Percentiles rank a stretch among this genome's conserved stretches.
Evolutionary conservation across 208 protist species (phyloP).

Genomic region (Leishmania martiniquensis): DNA sequence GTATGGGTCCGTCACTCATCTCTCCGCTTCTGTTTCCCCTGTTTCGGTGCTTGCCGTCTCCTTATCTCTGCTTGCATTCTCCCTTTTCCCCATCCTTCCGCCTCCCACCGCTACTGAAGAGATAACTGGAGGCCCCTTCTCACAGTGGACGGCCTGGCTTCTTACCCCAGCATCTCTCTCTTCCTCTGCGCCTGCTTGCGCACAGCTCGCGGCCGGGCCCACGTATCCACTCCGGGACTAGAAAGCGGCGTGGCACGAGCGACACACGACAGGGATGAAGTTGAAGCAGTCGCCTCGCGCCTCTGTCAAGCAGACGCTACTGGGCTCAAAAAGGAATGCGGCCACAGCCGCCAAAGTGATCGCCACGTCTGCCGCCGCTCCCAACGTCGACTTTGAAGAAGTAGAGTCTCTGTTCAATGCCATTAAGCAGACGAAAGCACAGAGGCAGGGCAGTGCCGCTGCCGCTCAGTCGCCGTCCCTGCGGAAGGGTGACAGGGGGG

Average conservation of each 20-base stretch:
- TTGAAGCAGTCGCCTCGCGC: conserved; percentile 10
- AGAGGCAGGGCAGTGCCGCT: conserved; percentile 3
- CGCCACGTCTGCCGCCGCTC: background rate
- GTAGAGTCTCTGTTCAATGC: conserved; percentile 25
- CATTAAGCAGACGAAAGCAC: conserved; percentile 26
- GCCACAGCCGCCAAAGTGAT: background rate
- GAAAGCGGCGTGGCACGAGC: background rate
- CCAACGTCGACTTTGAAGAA: conserved; percentile 17
- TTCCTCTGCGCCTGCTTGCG: background rate
- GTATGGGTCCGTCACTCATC: background rate
- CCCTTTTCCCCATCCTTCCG: background rate
- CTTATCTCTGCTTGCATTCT: background rate
- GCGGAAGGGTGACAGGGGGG: background rate
- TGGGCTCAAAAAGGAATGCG: background rate
- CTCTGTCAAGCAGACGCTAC: conserved; percentile 12
- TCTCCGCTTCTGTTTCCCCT: background rate
- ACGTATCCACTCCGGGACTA: background rate
- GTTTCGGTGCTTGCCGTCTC: background rate
- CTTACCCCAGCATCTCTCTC: background rate
- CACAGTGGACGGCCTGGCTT: no score
- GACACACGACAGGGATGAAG: conserved; percentile 6
- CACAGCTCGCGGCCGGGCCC: background rate
- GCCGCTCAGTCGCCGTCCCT: no score
- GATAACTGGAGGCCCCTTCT: no score
- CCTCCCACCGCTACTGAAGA: background rate